Percentiles rank a stretch among this genome's conserved stretches.
phyloP scores from a whole-genome alignment of 768 basidiomycete species.

The Trametes maxima region DNA sequence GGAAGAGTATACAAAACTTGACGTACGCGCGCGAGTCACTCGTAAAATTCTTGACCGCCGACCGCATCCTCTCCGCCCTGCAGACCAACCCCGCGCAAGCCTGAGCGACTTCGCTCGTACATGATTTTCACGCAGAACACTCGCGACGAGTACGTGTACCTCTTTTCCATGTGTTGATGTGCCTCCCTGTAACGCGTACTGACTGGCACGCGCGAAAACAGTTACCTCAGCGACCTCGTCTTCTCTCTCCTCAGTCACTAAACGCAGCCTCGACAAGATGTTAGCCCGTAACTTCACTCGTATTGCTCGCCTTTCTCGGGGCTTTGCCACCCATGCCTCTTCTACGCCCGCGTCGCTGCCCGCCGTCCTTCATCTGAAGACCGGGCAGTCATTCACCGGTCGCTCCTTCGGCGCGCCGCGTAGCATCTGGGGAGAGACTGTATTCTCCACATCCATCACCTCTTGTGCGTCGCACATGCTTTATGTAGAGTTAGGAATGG shows the following conservation, averaged over 20 bases:
- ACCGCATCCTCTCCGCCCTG: constrained; percentile 7
- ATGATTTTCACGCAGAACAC: constrained; percentile 89
- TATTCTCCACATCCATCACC: constrained; percentile 98
- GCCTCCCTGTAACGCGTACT: constrained; percentile 20
- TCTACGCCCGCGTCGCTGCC: constrained; percentile 47
- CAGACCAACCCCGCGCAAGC: neutral
- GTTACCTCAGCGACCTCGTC: constrained; percentile 90
- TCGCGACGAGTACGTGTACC: constrained; percentile 75
- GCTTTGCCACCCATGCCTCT: constrained; percentile 68
- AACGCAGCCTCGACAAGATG: constrained; percentile 47
- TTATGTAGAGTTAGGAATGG: too few relatives aligned
- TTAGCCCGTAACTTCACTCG: constrained; percentile 55
- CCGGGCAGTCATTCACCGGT: constrained; percentile 90
- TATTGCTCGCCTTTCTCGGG: constrained; percentile 53
- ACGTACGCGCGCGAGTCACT: constrained; percentile 20
- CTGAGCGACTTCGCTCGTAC: constrained; percentile 43
- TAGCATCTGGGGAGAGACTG: constrained; percentile 94
- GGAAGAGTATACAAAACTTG: constrained; percentile 12
- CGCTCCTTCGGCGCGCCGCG: constrained; percentile 86
- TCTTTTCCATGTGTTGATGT: neutral
- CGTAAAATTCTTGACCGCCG: constrained; percentile 19
- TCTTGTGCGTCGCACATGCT: constrained; percentile 65
- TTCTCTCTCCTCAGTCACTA: constrained; percentile 65
- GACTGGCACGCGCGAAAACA: constrained; percentile 36
- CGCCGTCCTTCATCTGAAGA: constrained; percentile 88